Conservation (phyloP, 2,329 filamentous ascomycete genomes). For the Fusarium hainanense region DNA sequence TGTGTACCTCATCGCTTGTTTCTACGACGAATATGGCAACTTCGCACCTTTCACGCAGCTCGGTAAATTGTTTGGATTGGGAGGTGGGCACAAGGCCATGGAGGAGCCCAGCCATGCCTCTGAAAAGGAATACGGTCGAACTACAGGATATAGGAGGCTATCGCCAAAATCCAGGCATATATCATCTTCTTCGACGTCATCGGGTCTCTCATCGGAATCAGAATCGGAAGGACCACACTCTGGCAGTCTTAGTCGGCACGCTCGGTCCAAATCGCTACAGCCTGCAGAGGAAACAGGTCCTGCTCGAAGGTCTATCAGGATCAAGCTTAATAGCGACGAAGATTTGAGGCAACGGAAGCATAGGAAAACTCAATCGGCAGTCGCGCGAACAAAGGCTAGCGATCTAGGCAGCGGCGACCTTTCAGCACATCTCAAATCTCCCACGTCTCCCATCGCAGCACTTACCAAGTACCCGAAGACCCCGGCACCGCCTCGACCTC, state of each 20-base stretch:
- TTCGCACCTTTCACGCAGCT: constrained; percentile 84
- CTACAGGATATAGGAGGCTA: constrained; percentile 45
- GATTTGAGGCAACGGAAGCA: constrained; percentile 78
- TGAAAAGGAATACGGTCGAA: constrained; percentile 47
- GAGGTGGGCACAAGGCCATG: constrained; percentile 58
- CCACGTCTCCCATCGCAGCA: constrained; percentile 81
- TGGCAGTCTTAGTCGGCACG: constrained; percentile 58
- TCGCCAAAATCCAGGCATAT: constrained; percentile 44
- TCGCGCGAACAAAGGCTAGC: constrained; percentile 56
- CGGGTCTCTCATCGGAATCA: constrained; percentile 76
- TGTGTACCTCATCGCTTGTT: constrained; percentile 82
- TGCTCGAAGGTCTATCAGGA: constrained; percentile 83
- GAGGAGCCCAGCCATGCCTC: constrained; percentile 41
- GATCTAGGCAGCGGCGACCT: constrained; percentile 61
- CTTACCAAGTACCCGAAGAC: constrained; percentile 92
- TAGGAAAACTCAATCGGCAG: constrained; percentile 67
- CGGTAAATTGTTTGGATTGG: constrained; percentile 68
- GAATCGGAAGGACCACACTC: constrained; percentile 66
- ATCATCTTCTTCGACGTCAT: constrained; percentile 63
- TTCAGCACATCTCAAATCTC: constrained; percentile 89
- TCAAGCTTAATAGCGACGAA: constrained; percentile 88
- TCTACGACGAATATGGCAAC: constrained; percentile 82
- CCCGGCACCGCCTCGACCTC: constrained; percentile 86
- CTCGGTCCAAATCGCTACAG: constrained; percentile 71
- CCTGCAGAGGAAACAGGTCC: constrained; percentile 72